Evolutionary conservation across 2,329 filamentous ascomycete genomes (phyloP), one percentile per base, ranked within the genome.

Genomic region (Fusarium sp.): DNA sequence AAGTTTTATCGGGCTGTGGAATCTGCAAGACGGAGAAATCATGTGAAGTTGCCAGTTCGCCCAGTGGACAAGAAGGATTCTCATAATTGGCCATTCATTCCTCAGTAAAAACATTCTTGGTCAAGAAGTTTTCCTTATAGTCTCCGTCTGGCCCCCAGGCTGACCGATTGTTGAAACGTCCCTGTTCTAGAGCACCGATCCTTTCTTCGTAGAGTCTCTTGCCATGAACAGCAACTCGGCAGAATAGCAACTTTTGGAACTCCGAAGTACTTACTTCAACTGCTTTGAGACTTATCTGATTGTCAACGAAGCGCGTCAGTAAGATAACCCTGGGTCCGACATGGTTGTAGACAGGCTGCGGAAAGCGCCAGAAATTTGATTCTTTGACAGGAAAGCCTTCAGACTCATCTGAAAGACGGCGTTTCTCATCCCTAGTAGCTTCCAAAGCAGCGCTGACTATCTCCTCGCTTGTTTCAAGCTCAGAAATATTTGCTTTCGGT

Each of bases 191-290:
- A 17, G 64, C 36, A 18, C 56, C n/a, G 13, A 76, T 25, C 7
- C 71, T 65, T 25, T 73, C 67, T 17, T 54, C 62, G 31, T 76
- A 76, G 15, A 61, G 39, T 17, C 17, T 36, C 20, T 62, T 72
- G 3, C 47, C 47, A 31, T 77, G 75, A 7, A 77, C 68, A 7
- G 57, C 36, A n/a, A 74, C 39, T 15, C 73, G 65, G 22, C 68
- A 76, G 54, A 77, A 76, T 4, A 77, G 18, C 5, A 74, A 36
- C 39, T 61, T 70, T 44, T 62, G 61, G 50, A 76, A 77, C 38
- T 69, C 71, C 14, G n/a, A 27, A 14, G 56, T 29, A 8, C 58
- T 49, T 17, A 68, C 39, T 29, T 72, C 64, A 13, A 72, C 57
- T 33, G 63, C 72, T 62, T 44, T 68, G 15, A 75, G 62, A 13